Conservation (phyloP, 1,284 basidiomycete genomes). For the Ustilago curta region DNA sequence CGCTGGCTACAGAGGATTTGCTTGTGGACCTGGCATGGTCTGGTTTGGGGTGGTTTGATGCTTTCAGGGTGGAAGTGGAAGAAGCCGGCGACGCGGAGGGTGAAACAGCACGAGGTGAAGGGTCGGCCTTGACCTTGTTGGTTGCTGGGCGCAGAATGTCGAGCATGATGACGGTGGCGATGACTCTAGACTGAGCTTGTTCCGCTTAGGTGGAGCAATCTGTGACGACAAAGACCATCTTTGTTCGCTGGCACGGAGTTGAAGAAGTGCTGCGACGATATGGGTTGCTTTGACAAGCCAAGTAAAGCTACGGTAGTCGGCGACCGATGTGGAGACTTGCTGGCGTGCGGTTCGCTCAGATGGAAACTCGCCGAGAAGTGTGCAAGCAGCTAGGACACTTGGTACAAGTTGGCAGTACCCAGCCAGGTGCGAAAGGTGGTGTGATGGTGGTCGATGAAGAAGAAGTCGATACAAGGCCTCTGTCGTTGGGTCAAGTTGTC, state of each 20-base stretch:
- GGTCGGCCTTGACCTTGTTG: conserved; percentile 13
- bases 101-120: conserved; percentile 13
- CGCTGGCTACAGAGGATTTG: conserved; percentile 16
- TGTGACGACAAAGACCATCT: conserved; percentile 1
- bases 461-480: too few species aligned
- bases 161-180: conserved; percentile 21
- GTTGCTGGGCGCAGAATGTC: conserved; percentile 35
- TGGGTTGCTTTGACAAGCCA: neutral
- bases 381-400: too few species aligned
- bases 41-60: conserved; percentile 11
- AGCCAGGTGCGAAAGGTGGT: neutral
- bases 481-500: neutral
- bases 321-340: too few species aligned
- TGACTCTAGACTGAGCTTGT: neutral
- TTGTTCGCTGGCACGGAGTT: neutral
- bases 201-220: neutral
- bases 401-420: neutral
- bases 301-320: too few species aligned
- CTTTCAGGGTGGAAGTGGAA: conserved; percentile 47
- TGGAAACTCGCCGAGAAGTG: too few species aligned
- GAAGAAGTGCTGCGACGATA: neutral
- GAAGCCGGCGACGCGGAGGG: conserved; percentile 43
- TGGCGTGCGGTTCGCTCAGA: too few species aligned
- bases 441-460: neutral
- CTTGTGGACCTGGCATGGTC: conserved; percentile 5